Conservation (phyloP, 345 rosid genomes). For the Arabidopsis thaliana region DNA sequence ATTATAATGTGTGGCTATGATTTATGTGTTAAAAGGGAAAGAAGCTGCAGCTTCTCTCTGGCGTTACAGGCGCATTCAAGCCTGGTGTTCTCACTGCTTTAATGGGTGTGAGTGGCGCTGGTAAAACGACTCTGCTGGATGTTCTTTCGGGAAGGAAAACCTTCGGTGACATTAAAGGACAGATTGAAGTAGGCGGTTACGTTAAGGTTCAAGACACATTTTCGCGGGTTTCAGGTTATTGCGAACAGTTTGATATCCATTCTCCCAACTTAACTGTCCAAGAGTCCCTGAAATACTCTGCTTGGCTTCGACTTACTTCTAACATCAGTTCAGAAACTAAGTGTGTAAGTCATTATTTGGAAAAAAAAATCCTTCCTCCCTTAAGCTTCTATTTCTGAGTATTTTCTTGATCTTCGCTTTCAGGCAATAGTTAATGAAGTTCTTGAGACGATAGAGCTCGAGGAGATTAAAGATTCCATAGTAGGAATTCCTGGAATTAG, state of each 20-base stretch:
- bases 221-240: slow-evolving; percentile 67
- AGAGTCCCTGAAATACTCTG: slow-evolving; percentile 63
- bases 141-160: slow-evolving; percentile 77
- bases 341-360: neutral
- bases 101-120: slow-evolving; percentile 80
- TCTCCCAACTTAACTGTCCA: slow-evolving; percentile 63
- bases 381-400: neutral
- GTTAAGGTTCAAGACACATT: slow-evolving; percentile 63
- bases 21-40: slow-evolving; percentile 38
- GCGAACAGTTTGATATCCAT: slow-evolving; percentile 69
- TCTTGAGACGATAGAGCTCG: slow-evolving; percentile 55
- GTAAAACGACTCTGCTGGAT: slow-evolving; percentile 76
- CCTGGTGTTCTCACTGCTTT: slow-evolving; percentile 71
- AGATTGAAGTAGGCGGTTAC: slow-evolving; percentile 58
- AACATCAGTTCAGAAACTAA: slow-evolving; percentile 42
- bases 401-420: slow-evolving; percentile 7
- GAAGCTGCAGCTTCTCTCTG: slow-evolving; percentile 62
- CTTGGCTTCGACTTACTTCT: slow-evolving; percentile 54
- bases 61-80: slow-evolving; percentile 61
- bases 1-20: slow-evolving; percentile 29
- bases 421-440: slow-evolving; percentile 52
- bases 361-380: neutral
- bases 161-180: slow-evolving; percentile 56
- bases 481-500: slow-evolving; percentile 49
- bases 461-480: slow-evolving; percentile 47